Conservation (phyloP, 1,139 yeast genomes). For the Candida tropicalis region DNA sequence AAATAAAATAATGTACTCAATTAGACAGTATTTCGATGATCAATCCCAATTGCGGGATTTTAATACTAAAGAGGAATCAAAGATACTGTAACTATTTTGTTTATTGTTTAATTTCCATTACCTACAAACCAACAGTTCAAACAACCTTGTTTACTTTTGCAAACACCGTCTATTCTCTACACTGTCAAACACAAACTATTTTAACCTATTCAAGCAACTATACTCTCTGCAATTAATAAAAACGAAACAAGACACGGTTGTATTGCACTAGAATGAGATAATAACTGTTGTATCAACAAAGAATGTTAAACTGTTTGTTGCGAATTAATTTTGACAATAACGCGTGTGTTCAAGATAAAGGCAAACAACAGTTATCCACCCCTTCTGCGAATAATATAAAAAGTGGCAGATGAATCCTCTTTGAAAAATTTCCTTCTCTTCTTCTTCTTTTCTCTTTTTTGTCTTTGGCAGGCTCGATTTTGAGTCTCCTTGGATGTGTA, state of each 20-base stretch:
- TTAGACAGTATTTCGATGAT: no score
- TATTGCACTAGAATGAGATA: not conserved
- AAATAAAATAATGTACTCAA: no score
- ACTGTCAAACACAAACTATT: not conserved
- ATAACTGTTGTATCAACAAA: not conserved
- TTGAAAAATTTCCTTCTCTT: not conserved
- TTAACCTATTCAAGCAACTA: not conserved
- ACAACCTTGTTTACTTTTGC: not conserved
- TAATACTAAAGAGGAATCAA: no score
- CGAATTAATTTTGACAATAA: not conserved
- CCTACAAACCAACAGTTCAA: no score
- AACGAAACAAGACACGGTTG: not conserved
- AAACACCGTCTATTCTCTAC: no score
- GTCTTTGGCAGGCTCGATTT: not conserved
- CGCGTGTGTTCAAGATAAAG: no score
- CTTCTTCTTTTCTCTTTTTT: not conserved
- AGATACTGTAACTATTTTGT: no score
- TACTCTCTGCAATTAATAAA: not conserved
- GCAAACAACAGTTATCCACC: not conserved
- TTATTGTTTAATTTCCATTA: no score
- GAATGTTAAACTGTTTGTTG: not conserved
- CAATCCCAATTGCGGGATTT: no score
- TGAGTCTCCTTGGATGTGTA: not conserved
- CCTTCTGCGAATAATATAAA: not conserved
- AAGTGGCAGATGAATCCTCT: not conserved